Evolutionary conservation across 148 eudicot species (phyloP).

Genomic region (Nyssa sinensis): DNA sequence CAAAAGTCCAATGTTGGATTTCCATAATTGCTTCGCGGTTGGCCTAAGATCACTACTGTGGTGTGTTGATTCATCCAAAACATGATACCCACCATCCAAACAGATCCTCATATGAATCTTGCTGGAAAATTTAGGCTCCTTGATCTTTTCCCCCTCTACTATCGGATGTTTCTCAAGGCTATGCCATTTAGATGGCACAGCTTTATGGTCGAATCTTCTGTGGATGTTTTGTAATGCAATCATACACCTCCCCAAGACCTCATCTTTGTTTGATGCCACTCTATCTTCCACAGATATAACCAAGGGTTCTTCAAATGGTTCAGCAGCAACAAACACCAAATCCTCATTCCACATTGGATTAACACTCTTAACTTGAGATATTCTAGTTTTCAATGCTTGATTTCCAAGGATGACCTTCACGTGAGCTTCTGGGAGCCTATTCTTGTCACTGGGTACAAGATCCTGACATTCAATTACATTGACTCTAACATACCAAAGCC

Average conservation of each 20-base stretch:
- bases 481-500: slow-evolving; percentile 71
- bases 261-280: slow-evolving; percentile 52
- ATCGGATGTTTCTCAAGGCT: slow-evolving; percentile 61
- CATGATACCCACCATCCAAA: slow-evolving; percentile 83
- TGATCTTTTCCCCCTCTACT: slow-evolving; percentile 64
- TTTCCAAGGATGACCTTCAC: slow-evolving; percentile 55
- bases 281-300: slow-evolving; percentile 57
- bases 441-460: slow-evolving; percentile 51
- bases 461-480: slow-evolving; percentile 83
- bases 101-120: slow-evolving; percentile 63
- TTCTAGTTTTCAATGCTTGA: slow-evolving; percentile 52
- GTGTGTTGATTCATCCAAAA: slow-evolving; percentile 71
- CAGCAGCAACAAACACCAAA: slow-evolving; percentile 66
- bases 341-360: slow-evolving; percentile 85
- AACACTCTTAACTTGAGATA: slow-evolving; percentile 35
- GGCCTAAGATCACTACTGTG: slow-evolving; percentile 69
- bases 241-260: slow-evolving; percentile 48
- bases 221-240: slow-evolving; percentile 38
- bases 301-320: slow-evolving; percentile 72
- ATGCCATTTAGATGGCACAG: slow-evolving; percentile 57
- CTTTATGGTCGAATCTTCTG: slow-evolving; percentile 62
- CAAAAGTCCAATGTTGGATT: slow-evolving; percentile 59
- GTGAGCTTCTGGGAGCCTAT: slow-evolving; percentile 48
- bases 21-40: slow-evolving; percentile 62
- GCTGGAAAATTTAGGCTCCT: slow-evolving; percentile 57